phyloP scores from a whole-genome alignment of 2,329 filamentous ascomycete species.

The Calonectria multiphialidica region DNA sequence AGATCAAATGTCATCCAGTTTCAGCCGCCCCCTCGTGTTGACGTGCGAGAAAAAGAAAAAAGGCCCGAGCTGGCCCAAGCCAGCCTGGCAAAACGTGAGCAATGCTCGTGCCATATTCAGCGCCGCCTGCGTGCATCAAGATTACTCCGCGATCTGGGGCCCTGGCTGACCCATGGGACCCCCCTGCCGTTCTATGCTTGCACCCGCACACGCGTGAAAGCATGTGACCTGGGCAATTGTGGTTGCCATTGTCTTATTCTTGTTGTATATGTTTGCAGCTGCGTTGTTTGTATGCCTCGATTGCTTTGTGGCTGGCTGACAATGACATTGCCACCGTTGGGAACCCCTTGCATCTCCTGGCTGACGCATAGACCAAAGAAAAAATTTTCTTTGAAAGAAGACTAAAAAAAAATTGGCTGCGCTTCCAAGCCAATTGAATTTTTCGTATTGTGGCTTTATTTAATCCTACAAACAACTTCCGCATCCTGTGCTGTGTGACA shows the following conservation, averaged over 20 bases:
- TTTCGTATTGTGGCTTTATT: not conserved
- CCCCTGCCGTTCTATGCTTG: constrained; percentile 32
- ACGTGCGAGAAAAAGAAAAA: constrained; percentile 4
- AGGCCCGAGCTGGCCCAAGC: constrained; percentile 15
- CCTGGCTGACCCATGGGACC: constrained; percentile 16
- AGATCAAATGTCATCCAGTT: constrained; percentile 10
- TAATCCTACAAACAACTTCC: not conserved
- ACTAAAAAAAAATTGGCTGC: not conserved
- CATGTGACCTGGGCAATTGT: constrained; percentile 40
- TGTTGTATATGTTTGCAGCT: constrained; percentile 16
- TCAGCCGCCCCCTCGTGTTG: not conserved
- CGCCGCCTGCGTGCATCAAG: constrained; percentile 30
- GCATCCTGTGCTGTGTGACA: not conserved
- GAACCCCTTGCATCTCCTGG: not conserved
- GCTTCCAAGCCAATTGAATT: not conserved
- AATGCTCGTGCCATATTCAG: constrained; percentile 22
- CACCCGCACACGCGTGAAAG: constrained; percentile 39
- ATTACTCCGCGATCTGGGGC: constrained; percentile 40
- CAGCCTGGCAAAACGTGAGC: constrained; percentile 33
- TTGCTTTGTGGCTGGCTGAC: not conserved
- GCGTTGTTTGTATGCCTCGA: not conserved
- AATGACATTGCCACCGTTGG: not conserved
- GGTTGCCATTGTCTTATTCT: constrained; percentile 26
- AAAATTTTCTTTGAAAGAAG: too few relatives aligned
- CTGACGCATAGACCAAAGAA: not conserved